Evolutionary conservation across 1,284 basidiomycete species (phyloP), one percentile per base, ranked within the genome.

Genomic region (Megacollybia platyphylla): DNA sequence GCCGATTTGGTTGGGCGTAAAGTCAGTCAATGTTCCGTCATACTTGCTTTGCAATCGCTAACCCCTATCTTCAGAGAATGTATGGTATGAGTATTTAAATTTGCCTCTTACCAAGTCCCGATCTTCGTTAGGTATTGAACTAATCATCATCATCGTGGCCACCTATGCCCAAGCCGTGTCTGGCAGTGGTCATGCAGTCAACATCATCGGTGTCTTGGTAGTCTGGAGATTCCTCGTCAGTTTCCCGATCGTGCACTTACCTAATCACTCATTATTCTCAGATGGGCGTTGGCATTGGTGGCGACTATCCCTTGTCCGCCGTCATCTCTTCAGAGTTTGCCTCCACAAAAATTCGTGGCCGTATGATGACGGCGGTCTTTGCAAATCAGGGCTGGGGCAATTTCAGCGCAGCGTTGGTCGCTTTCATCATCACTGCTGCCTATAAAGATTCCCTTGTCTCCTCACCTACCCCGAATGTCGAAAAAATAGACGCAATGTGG

Each of bases 251-350:
- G 38, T 36, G 32, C 34, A 42, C 20, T 24, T 24, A 24, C 5
- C 3, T 24, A 24, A 24, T 44, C 38, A 40, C 46, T 48, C 52
- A 37, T 60, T 41, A 26, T 32, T 43, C 10, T 36, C 35, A 74
- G 71, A 73, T 73, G 68, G 82, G 81, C 1, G 54, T 85, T 4
- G 80, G 81, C 2, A 79, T 84, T 20, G 79, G 85, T 26, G 87
- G 87, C 35, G 77, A 81, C 51, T 82, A 82, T 49, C 79, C 79
- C 17, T 58, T 82, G 2, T 70, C 64, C 40, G 76, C 79, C 1
- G 71, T 79, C 47, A 81, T 82, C 48, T 73, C 76, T 4, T 80
- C 76, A 28, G 87, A 91, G 56, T 89, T 88, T 52, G 79, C 87
- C 3, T 71, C 82, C 0, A 80, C 77, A 29, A 70, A 72, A 46